Evolutionary conservation across 225 moss, liverwort and hornwort genomes (phyloP).

Genomic region (Ulota crispa): DNA sequence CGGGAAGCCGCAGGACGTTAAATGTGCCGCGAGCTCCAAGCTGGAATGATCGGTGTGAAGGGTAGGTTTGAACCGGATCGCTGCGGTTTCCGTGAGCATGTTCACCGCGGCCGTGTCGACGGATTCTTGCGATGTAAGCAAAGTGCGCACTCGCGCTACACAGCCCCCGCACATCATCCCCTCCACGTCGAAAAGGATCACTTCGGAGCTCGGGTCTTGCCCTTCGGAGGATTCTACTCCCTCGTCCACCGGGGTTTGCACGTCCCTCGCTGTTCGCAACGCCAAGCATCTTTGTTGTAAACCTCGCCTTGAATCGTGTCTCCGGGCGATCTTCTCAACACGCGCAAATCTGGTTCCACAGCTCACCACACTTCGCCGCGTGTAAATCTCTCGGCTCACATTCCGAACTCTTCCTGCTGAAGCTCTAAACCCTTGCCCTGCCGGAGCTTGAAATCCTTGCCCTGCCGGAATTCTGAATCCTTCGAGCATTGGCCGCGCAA

Average conservation of each 20-base stretch:
- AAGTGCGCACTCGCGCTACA: constrained; percentile 84
- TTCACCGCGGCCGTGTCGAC: constrained; percentile 87
- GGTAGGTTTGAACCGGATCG: constrained; percentile 55
- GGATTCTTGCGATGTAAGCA: constrained; percentile 55
- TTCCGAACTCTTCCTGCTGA: not conserved
- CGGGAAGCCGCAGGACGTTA: constrained; percentile 72
- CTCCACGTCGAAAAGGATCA: constrained; percentile 78
- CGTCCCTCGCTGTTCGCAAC: constrained; percentile 33
- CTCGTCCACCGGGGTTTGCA: constrained; percentile 27
- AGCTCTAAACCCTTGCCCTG: not conserved
- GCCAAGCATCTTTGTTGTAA: not conserved
- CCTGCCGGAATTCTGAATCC: no score
- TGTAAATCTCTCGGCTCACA: not conserved
- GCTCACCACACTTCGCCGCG: not conserved
- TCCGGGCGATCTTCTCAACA: not conserved
- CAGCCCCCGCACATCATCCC: constrained; percentile 99
- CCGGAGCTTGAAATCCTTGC: not conserved
- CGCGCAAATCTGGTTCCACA: constrained; percentile 1
- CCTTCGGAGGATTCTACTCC: constrained; percentile 5
- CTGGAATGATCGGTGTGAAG: constrained; percentile 31
- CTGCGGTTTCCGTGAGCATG: constrained; percentile 92
- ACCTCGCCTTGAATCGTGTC: not conserved
- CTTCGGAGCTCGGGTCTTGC: constrained; percentile 34
- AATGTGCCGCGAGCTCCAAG: constrained; percentile 60
- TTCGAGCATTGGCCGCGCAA: constrained; percentile 23